Percentiles rank a stretch among this genome's conserved stretches.
These are phyloP conservation scores for Clausena lansium DNA, from an alignment of 345 rosid genomes.

Conservation along the genomic window DNA sequence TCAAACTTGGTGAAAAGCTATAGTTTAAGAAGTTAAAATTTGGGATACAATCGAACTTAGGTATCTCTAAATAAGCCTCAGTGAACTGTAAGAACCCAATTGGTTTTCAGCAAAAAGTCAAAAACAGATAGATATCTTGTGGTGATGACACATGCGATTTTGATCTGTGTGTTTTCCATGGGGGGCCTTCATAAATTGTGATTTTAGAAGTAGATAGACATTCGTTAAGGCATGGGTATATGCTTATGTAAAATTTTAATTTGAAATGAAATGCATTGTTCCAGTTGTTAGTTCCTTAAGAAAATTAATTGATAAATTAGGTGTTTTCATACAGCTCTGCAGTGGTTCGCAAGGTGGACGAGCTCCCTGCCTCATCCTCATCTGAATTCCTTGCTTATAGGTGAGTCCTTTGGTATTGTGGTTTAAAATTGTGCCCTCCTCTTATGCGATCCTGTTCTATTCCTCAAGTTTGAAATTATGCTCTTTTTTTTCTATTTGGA, in stretches of 20 bases:
- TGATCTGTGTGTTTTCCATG: not conserved
- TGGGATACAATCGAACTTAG: not conserved
- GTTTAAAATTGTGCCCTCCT: slow-evolving; percentile 8
- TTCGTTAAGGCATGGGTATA: no score
- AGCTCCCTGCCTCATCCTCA: slow-evolving; percentile 43
- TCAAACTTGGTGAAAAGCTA: not conserved
- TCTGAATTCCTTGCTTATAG: slow-evolving; percentile 45
- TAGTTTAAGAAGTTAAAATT: not conserved
- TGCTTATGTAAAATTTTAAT: no score
- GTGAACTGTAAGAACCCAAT: not conserved
- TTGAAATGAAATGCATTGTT: no score
- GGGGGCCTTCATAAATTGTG: not conserved
- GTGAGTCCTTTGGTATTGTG: slow-evolving; percentile 29
- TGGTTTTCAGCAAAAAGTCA: not conserved
- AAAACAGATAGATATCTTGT: not conserved
- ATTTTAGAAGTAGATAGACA: not conserved
- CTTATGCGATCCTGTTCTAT: not conserved
- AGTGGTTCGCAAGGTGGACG: slow-evolving; percentile 68
- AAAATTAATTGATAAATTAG: not conserved
- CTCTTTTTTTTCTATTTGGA: slow-evolving; percentile 10
- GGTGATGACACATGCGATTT: not conserved
- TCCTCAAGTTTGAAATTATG: not conserved
- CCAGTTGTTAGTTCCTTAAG: not conserved
- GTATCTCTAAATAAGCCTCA: not conserved
- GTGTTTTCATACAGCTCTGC: slow-evolving; percentile 48